These are phyloP conservation scores for Theileria orientalis DNA, from an alignment of 169 alveolate species.

Conservation along the genomic window DNA sequence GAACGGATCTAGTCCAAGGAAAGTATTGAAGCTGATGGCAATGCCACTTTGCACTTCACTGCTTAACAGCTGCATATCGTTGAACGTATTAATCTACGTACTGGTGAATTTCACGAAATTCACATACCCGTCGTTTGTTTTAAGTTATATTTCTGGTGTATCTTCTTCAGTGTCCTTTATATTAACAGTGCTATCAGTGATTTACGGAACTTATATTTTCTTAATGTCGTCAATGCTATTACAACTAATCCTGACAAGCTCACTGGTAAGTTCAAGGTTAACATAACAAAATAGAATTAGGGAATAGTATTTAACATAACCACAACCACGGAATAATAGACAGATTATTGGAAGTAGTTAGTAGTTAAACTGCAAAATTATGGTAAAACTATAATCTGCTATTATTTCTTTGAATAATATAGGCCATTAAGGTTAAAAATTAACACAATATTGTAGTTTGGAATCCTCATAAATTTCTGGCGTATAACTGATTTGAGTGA, in stretches of 20 bases:
- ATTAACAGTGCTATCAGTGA: constrained; percentile 14
- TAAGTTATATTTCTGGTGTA: constrained; percentile 30
- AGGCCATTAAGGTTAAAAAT: not conserved
- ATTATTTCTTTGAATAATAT: not conserved
- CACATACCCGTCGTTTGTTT: not conserved
- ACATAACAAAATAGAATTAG: not conserved
- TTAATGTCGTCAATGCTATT: not conserved
- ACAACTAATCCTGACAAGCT: constrained; percentile 16
- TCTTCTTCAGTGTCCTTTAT: constrained; percentile 32
- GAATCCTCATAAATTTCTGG: constrained; percentile 4
- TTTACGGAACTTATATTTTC: constrained; percentile 21
- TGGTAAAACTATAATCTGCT: not conserved
- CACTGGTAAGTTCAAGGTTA: constrained; percentile 24
- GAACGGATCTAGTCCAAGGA: constrained; percentile 19
- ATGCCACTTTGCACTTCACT: constrained; percentile 47
- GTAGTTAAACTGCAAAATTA: not conserved
- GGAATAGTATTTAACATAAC: not conserved
- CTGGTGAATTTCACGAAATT: constrained; percentile 19
- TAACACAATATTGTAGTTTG: not conserved
- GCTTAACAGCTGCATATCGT: constrained; percentile 22
- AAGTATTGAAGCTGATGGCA: constrained; percentile 36
- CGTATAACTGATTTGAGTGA: not conserved
- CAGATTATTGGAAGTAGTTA: not conserved
- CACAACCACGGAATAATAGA: not conserved
- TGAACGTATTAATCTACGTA: constrained; percentile 40